These are phyloP conservation scores for Annulohypoxylon maeteangense DNA, from an alignment of 495 filamentous ascomycete species.

Conservation along the genomic window DNA sequence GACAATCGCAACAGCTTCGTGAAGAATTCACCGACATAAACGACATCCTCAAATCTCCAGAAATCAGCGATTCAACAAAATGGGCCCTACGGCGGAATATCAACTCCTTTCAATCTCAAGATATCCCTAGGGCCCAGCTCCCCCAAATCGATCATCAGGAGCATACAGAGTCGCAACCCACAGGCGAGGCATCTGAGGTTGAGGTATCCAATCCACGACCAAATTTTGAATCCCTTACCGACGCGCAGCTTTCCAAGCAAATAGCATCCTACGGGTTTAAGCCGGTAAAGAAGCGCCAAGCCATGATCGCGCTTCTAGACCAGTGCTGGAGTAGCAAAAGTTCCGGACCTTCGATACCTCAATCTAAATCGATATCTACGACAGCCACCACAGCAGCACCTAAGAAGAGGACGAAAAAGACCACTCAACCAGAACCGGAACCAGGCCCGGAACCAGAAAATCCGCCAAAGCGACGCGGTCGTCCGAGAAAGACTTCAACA, in stretches of 20 bases:
- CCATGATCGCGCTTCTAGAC: conserved; percentile 77
- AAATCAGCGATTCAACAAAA: conserved; percentile 4
- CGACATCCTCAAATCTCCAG: conserved; percentile 45
- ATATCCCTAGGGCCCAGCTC: conserved; percentile 35
- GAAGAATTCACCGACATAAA: conserved; percentile 54
- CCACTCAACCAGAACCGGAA: neutral
- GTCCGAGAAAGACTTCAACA: conserved; percentile 53
- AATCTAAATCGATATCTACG: conserved; percentile 41
- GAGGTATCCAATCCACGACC: conserved; percentile 58
- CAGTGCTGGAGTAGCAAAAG: conserved; percentile 74
- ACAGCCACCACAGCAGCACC: conserved; percentile 14
- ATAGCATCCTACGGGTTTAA: conserved; percentile 79
- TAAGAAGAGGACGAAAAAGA: conserved; percentile 19
- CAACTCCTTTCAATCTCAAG: conserved; percentile 19
- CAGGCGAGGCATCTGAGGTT: no score
- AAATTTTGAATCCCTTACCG: conserved; percentile 71
- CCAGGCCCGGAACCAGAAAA: conserved; percentile 4
- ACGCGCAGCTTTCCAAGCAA: conserved; percentile 70
- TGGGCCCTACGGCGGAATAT: conserved; percentile 5
- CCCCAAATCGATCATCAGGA: conserved; percentile 4
- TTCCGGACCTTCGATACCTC: conserved; percentile 11
- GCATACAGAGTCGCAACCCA: neutral
- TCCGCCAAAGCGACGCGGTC: conserved; percentile 54
- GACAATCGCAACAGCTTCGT: neutral
- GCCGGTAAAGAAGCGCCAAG: conserved; percentile 71